Evolutionary conservation across 441 rosid genomes (phyloP), one percentile per base, ranked within the genome.

Genomic region (Euphorbia neoarborescens): DNA sequence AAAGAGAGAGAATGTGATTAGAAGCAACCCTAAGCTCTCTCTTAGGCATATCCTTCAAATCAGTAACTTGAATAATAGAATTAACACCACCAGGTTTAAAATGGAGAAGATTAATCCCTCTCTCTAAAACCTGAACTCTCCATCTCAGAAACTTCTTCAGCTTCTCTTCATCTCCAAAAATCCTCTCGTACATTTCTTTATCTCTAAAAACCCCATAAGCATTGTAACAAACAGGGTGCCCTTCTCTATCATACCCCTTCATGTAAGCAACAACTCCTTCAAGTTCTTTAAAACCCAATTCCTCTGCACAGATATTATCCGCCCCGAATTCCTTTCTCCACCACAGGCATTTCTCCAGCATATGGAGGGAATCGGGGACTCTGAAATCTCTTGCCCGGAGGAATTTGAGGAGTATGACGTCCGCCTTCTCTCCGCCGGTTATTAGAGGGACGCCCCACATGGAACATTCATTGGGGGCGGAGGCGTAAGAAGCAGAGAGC

Each of bases 1-100:
- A 92, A 17, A 94, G 83, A 59, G 97, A 89, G 27, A 94, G 85
- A 74, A 92, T 90, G 72, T 90, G 94, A 30, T 89, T 87, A 22
- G 96, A 92, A 54, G 91, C 96, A 42, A 84, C 90, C 68, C 98
- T 83, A 24, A 94, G 97, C 79, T 94, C 97, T 70, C 91, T 81
- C 72, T 90, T 92, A 40, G 99, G 99, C 98, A 92, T 92, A 77
- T 89, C 91, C 56, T 90, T 94, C 56, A 94, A 91, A 84, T 94
- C 99, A 12, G 97, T 94, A 30, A 94, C 92, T 65, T 92, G 99
- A 35, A 92, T 92, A 40, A 94, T 84, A 17, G 97, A 87, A 54
- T 92, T 92, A 44, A 88, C 86, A 11, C 97, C 99, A 11, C 97
- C 97, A 34, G 99, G 98, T 74, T 85, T 92, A 62, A 94, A 90